A percentile compares a stretch with the other conserved stretches of the same genome.
Conservation (phyloP, 306 rosid genomes). For the Urtica urens region DNA sequence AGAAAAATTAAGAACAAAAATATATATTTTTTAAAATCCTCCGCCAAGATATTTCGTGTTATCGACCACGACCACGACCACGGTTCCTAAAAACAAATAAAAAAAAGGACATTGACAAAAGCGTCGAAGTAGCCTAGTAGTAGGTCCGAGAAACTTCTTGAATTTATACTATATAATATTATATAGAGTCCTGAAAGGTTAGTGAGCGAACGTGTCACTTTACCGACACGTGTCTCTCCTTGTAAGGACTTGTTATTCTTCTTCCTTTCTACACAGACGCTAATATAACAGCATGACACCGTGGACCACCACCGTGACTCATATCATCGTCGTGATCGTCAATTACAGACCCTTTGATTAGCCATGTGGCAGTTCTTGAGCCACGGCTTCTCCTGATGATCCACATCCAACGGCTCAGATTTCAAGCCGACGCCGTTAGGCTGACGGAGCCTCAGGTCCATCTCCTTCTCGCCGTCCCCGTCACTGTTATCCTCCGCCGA, state of each 20-base stretch:
- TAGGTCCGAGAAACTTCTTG: slow-evolving; percentile 45
- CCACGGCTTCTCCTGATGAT: slow-evolving; percentile 41
- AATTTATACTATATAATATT: slow-evolving; percentile 7
- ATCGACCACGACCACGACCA: too few relatives aligned
- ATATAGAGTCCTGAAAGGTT: slow-evolving; percentile 37
- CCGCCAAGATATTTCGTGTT: too few relatives aligned
- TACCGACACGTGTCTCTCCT: slow-evolving; percentile 39
- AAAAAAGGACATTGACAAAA: slow-evolving; percentile 3
- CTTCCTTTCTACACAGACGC: not conserved
- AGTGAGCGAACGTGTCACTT: slow-evolving; percentile 32
- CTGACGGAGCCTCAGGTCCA: slow-evolving; percentile 32
- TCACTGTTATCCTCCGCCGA: slow-evolving; percentile 21
- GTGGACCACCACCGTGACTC: too few relatives aligned
- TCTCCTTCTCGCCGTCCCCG: slow-evolving; percentile 26
- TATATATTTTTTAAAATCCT: not conserved
- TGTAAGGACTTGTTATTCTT: slow-evolving; percentile 11
- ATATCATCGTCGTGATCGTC: slow-evolving; percentile 4
- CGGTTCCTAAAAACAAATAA: too few relatives aligned
- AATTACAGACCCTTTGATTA: slow-evolving; percentile 46
- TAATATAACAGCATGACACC: too few relatives aligned
- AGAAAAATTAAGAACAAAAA: not conserved
- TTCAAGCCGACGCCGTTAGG: slow-evolving; percentile 25
- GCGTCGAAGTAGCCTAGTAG: not conserved
- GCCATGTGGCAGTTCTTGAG: slow-evolving; percentile 32
- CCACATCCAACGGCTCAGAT: slow-evolving; percentile 47